These are phyloP conservation scores for Anisodus acutangulus DNA, from an alignment of 257 asterid species.

Conservation along the genomic window DNA sequence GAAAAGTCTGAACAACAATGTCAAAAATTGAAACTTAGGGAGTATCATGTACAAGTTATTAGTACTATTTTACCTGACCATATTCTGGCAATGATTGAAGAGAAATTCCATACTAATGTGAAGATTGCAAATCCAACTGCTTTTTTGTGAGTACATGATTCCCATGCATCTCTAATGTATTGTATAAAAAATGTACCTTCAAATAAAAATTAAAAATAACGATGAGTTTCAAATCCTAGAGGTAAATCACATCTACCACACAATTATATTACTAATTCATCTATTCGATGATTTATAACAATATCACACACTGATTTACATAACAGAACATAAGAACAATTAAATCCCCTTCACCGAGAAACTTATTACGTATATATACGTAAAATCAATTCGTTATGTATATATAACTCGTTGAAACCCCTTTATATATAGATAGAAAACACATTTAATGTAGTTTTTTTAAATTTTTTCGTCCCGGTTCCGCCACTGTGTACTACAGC, in stretches of 20 bases:
- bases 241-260: neutral
- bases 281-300: neutral
- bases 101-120: constrained; percentile 79
- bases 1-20: neutral
- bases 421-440: no score
- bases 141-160: constrained; percentile 83
- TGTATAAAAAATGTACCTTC: constrained; percentile 75
- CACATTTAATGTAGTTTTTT: no score
- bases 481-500: neutral
- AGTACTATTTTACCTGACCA: constrained; percentile 69
- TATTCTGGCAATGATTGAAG: constrained; percentile 67
- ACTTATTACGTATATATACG: neutral
- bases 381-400: no score
- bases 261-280: neutral
- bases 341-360: no score
- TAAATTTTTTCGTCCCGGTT: neutral
- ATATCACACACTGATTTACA: neutral
- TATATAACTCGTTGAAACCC: neutral
- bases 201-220: neutral
- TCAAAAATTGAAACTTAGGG: neutral
- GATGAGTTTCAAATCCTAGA: neutral
- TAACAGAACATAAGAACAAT: neutral
- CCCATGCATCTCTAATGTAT: constrained; percentile 69
- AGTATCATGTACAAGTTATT: neutral
- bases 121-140: constrained; percentile 75